Conservation (phyloP, 2,329 filamentous ascomycete species). For the Alternaria solani region DNA sequence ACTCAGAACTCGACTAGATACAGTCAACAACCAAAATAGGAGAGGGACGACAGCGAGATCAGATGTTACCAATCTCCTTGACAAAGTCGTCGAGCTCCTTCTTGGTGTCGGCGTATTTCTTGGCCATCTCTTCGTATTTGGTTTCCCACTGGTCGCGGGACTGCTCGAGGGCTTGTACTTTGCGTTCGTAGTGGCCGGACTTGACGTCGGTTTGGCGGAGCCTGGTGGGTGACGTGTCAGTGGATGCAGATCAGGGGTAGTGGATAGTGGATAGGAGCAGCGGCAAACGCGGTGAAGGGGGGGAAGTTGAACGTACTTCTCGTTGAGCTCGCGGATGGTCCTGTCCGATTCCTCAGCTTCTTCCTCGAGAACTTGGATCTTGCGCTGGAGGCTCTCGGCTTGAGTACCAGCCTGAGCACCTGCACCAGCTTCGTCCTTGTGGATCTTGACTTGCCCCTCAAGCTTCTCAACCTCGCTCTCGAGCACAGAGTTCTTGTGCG, state of each 20-base stretch:
- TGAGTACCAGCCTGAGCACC: constrained; percentile 83
- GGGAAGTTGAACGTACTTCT: constrained; percentile 77
- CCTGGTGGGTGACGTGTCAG: constrained; percentile 60
- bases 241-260: constrained; percentile 16
- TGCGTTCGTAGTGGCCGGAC: constrained; percentile 98
- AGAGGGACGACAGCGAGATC: constrained; percentile 51
- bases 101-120: constrained; percentile 84
- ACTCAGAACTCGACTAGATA: constrained; percentile 34
- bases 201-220: constrained; percentile 99
- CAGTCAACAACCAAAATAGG: constrained; percentile 40
- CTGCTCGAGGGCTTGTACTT: constrained; percentile 94
- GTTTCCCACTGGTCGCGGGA: constrained; percentile 93
- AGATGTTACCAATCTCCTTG: constrained; percentile 92
- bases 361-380: constrained; percentile 95
- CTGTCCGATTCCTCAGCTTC: constrained; percentile 97
- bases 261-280: neutral
- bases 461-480: constrained; percentile 93
- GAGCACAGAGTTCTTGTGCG: constrained; percentile 92
- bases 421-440: constrained; percentile 86
- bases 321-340: constrained; percentile 95
- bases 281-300: neutral
- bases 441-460: constrained; percentile 81
- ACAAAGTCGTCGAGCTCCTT: constrained; percentile 94
- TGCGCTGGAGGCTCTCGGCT: constrained; percentile 90
- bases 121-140: constrained; percentile 97